These are phyloP conservation scores for Venturia carpophila DNA, from an alignment of 2,329 filamentous ascomycete genomes.

Conservation along the genomic window DNA sequence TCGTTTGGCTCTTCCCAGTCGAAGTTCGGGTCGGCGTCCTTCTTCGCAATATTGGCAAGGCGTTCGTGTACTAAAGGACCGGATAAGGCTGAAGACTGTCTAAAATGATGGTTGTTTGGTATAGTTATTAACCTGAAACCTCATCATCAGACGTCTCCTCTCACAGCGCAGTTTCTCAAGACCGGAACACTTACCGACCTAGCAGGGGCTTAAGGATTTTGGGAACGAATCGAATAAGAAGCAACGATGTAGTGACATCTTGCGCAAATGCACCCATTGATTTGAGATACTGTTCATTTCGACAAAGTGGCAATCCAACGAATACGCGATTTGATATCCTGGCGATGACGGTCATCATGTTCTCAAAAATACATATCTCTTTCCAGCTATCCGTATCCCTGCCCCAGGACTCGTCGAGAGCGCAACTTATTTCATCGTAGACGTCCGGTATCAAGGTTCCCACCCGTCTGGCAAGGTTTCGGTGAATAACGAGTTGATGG, in stretches of 20 bases:
- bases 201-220: slow-evolving; percentile 15
- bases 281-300: slow-evolving; percentile 18
- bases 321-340: slow-evolving; percentile 19
- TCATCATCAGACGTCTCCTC: no score
- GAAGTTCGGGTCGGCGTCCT: slow-evolving; percentile 16
- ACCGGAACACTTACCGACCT: background rate
- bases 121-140: slow-evolving; percentile 25
- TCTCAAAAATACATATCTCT: slow-evolving; percentile 18
- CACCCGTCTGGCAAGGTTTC: slow-evolving; percentile 34
- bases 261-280: slow-evolving; percentile 14
- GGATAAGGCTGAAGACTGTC: slow-evolving; percentile 27
- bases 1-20: slow-evolving; percentile 32
- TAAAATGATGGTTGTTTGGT: slow-evolving; percentile 28
- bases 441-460: slow-evolving; percentile 32
- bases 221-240: slow-evolving; percentile 13
- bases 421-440: slow-evolving; percentile 31
- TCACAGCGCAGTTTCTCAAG: no score
- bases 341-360: slow-evolving; percentile 18
- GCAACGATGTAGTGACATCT: background rate
- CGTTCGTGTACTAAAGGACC: slow-evolving; percentile 31
- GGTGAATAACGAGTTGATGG: slow-evolving; percentile 37
- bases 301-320: slow-evolving; percentile 18
- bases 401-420: slow-evolving; percentile 32
- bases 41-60: slow-evolving; percentile 22
- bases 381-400: slow-evolving; percentile 27